Percentiles rank a stretch among this genome's conserved stretches.
These are phyloP conservation scores for Dittrichia graveolens DNA, from an alignment of 129 eudicot species.

Conservation along the genomic window DNA sequence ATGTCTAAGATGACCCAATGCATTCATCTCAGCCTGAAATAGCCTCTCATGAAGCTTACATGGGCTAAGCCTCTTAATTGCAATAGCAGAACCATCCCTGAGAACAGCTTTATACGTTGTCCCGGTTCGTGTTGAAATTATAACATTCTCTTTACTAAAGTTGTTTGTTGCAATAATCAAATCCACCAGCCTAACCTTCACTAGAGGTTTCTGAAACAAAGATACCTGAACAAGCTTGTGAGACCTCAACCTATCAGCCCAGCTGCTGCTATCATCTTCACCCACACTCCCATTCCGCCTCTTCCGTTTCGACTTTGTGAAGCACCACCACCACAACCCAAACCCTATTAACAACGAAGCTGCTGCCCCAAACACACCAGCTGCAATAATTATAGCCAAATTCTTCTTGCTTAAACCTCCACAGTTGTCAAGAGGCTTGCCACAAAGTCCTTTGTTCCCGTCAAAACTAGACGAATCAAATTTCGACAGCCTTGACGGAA, in stretches of 20 bases:
- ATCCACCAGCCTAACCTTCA: constrained; percentile 72
- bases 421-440: constrained; percentile 53
- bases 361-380: constrained; percentile 85
- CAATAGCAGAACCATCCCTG: constrained; percentile 78
- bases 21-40: constrained; percentile 47
- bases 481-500: constrained; percentile 42
- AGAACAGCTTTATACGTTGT: constrained; percentile 69
- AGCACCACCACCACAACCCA: constrained; percentile 87
- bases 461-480: constrained; percentile 34
- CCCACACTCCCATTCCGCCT: constrained; percentile 48
- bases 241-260: constrained; percentile 60
- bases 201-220: constrained; percentile 78
- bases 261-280: constrained; percentile 50
- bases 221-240: constrained; percentile 70
- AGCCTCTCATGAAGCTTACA: constrained; percentile 64
- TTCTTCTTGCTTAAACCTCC: constrained; percentile 70
- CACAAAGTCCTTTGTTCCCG: constrained; percentile 71
- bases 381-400: constrained; percentile 66
- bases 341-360: constrained; percentile 72
- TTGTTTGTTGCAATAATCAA: constrained; percentile 68
- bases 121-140: constrained; percentile 55
- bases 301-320: constrained; percentile 46
- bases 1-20: constrained; percentile 69
- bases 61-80: constrained; percentile 57
- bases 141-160: constrained; percentile 45